These are phyloP conservation scores for Penicillium janthinellum DNA, from an alignment of 2,329 filamentous ascomycete species.

Conservation along the genomic window DNA sequence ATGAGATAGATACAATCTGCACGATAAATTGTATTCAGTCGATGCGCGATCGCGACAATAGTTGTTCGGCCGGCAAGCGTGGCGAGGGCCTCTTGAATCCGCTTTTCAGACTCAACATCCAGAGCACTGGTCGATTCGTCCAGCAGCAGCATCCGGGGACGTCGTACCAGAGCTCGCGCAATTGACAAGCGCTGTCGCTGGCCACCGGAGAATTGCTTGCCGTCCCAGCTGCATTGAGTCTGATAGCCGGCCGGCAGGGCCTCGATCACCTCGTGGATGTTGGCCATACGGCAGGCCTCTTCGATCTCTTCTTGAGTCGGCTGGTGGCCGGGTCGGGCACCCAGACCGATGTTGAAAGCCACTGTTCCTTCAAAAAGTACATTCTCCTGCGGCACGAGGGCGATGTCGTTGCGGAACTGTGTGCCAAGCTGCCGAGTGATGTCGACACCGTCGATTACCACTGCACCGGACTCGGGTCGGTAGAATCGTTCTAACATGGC, in stretches of 20 bases:
- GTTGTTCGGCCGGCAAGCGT: constrained; percentile 36
- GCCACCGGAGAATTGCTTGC: constrained; percentile 58
- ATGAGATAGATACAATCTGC: constrained; percentile 80
- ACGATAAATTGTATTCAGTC: constrained; percentile 42
- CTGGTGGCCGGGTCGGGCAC: constrained; percentile 54
- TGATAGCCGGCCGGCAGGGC: constrained; percentile 66
- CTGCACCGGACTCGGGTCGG: constrained; percentile 50
- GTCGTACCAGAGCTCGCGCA: constrained; percentile 57
- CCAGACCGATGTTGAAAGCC: constrained; percentile 49
- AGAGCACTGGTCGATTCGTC: constrained; percentile 63
- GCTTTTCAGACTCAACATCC: constrained; percentile 54
- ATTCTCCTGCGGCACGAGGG: constrained; percentile 51
- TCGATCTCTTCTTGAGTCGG: constrained; percentile 64
- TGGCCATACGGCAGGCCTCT: constrained; percentile 66
- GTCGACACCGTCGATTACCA: constrained; percentile 55
- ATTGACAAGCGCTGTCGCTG: constrained; percentile 61
- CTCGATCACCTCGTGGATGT: constrained; percentile 69
- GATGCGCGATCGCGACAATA: constrained; percentile 44
- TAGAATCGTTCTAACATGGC: constrained; percentile 60
- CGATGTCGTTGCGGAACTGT: constrained; percentile 47
- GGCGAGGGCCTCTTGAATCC: constrained; percentile 47
- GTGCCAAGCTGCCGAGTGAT: constrained; percentile 42
- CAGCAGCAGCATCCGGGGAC: constrained; percentile 57
- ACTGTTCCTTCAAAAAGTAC: constrained; percentile 51
- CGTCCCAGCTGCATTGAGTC: constrained; percentile 60